phyloP scores from a whole-genome alignment of 805 yeast genomes.

The Pichia exigua region DNA sequence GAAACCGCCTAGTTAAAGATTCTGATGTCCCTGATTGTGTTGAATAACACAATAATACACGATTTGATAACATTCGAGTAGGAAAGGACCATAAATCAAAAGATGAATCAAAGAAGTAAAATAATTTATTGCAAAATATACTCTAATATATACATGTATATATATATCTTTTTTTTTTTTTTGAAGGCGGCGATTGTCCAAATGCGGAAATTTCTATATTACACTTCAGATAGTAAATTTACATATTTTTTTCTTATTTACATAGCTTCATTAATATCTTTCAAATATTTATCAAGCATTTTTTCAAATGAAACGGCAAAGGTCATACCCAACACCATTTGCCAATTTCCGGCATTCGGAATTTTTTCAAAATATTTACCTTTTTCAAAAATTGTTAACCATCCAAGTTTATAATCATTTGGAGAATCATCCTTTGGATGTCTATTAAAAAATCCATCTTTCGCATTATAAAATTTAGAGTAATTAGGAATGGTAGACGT shows the following conservation, averaged over 20 bases:
- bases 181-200: background rate
- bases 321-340: slow-evolving; percentile 43
- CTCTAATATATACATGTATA: too few relatives aligned
- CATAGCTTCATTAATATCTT: slow-evolving; percentile 2
- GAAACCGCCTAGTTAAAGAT: slow-evolving; percentile 50
- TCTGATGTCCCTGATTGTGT: slow-evolving; percentile 96
- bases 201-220: background rate
- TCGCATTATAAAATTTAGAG: slow-evolving; percentile 33
- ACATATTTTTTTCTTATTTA: background rate
- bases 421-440: slow-evolving; percentile 56
- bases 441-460: slow-evolving; percentile 47
- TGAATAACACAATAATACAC: slow-evolving; percentile 58
- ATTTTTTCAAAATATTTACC: slow-evolving; percentile 20
- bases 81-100: background rate
- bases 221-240: too few relatives aligned
- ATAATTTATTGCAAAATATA: too few relatives aligned
- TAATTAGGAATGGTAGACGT: background rate
- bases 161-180: background rate
- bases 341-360: slow-evolving; percentile 47
- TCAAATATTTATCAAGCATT: slow-evolving; percentile 21
- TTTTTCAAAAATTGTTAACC: slow-evolving; percentile 57
- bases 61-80: slow-evolving; percentile 43
- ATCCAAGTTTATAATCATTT: slow-evolving; percentile 51
- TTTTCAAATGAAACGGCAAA: slow-evolving; percentile 43
- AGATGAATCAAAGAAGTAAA: too few relatives aligned